Evolutionary conservation across 2,329 filamentous ascomycete genomes (phyloP).

Genomic region (Stromatinia cepivora): DNA sequence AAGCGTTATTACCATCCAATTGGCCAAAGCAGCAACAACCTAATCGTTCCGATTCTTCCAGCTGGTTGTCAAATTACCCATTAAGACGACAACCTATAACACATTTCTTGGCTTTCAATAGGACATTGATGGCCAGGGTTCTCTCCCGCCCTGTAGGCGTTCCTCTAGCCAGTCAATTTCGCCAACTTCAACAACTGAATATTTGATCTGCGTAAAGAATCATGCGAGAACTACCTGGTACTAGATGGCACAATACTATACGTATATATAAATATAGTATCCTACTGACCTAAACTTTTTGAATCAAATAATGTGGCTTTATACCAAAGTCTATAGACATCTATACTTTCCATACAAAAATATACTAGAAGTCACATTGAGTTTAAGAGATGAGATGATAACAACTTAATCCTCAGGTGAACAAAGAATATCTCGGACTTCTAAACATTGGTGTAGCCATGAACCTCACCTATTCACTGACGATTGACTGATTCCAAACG

Average conservation of each 20-base stretch:
- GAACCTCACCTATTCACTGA: no score
- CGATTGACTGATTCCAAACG: no score
- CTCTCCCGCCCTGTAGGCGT: neutral
- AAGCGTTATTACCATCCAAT: neutral
- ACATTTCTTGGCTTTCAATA: slow-evolving; percentile 3
- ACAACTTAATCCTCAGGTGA: neutral
- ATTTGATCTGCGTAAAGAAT: neutral
- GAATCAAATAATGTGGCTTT: no score
- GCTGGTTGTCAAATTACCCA: neutral
- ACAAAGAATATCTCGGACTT: no score
- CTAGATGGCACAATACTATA: neutral
- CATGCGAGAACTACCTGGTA: no score
- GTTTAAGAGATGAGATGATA: neutral
- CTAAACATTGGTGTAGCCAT: no score
- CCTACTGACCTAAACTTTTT: no score
- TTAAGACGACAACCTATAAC: neutral
- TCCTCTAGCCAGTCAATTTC: neutral
- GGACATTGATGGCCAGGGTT: neutral
- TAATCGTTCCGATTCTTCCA: neutral
- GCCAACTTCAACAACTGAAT: neutral
- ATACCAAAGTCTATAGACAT: no score
- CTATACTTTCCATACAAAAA: no score
- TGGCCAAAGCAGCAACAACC: neutral
- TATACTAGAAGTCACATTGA: no score
- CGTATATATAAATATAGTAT: neutral